Evolutionary conservation across 169 alveolate genomes (phyloP), one percentile per base, ranked within the genome.

Genomic region (Plasmodium berghei): DNA sequence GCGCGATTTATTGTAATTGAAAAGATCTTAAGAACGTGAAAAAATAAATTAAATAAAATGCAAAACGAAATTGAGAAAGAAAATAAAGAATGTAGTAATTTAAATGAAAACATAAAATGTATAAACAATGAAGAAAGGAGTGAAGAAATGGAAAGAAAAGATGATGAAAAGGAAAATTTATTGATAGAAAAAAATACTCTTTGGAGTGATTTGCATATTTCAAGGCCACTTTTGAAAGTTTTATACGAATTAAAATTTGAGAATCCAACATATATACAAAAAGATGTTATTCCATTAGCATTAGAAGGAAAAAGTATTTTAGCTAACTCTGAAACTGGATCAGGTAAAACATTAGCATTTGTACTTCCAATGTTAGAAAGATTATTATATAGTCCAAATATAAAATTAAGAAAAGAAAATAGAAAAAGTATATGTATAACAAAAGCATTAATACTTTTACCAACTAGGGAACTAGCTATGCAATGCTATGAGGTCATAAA

Each of bases 401-500:
- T 96, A 20, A 92, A 92, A 56, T 87, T 88, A 77, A 66, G 95
- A 26, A 91, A 61, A 62, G 92, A 87, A 28, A 87, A 90, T 45
- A 24, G 46, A 42, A 61, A 71, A 67, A 48, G 75, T 24, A 18
- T 40, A 52, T 88, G 72, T 8, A 97, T 95, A 34, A 96, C 99
- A 16, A 96, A 97, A 75, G 97, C 93, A 9, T 92, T 97, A 64
- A 93, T 97, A 24, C 93, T 97, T 55, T 88, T 96, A 62, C 99
- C 99, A 24, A 97, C 98, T 2, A 94, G 99, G 2, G 99, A 97
- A 66, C 94, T 97, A 14, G 98, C 98, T 4, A 93, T 95, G 64
- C 99, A 97, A 87, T 96, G 98, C 40, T 94, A 74, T 59, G 96
- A 94, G 22, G 95, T 95, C 59, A 92, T 96, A 18, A 94, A 94